Conservation (phyloP, 805 yeast species). For the Wickerhamomyces bisporus region DNA sequence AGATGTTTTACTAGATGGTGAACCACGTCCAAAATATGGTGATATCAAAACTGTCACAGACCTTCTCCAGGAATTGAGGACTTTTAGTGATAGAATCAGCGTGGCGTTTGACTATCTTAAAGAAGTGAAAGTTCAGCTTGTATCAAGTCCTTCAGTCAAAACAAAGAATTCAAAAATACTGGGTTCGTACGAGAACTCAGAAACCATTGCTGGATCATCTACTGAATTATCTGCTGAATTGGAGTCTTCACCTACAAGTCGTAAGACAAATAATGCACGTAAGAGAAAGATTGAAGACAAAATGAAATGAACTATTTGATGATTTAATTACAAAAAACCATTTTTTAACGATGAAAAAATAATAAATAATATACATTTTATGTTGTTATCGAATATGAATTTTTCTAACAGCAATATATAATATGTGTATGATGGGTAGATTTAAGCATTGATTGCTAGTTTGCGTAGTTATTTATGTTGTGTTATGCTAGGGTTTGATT, state of each 20-base stretch:
- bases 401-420: no score
- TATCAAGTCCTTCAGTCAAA: neutral
- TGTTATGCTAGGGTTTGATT: no score
- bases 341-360: no score
- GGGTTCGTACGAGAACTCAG: no score
- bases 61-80: conserved; percentile 10
- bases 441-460: no score
- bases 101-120: conserved; percentile 8
- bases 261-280: neutral
- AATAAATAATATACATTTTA: no score
- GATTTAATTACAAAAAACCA: no score
- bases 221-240: neutral
- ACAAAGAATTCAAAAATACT: no score
- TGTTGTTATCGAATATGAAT: no score
- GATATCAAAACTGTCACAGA: conserved; percentile 4
- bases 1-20: conserved; percentile 17
- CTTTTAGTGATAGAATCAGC: conserved; percentile 12
- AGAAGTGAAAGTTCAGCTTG: neutral
- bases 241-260: neutral
- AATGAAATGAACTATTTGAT: neutral
- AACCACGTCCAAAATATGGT: conserved; percentile 2
- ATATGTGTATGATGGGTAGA: no score
- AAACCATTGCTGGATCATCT: no score
- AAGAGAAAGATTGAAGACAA: conserved; percentile 1
- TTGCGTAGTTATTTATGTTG: no score